Conservation (phyloP, 2,329 filamentous ascomycete genomes). For the Cordyceps tenuipes region DNA sequence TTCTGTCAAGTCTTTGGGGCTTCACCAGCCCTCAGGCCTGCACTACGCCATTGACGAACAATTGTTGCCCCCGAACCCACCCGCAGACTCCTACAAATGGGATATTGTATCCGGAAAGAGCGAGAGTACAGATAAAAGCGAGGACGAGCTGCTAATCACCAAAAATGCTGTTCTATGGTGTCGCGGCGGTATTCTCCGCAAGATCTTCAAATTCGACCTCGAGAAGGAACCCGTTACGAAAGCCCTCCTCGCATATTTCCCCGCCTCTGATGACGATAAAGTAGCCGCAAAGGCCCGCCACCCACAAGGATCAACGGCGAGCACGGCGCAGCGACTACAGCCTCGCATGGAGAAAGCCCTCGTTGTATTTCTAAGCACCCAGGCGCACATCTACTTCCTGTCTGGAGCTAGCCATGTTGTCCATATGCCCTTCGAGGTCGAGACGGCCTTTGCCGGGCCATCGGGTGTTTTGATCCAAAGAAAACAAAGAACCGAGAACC, state of each 20-base stretch:
- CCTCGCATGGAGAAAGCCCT: conserved; percentile 54
- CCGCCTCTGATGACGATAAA: conserved; percentile 38
- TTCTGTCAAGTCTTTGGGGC: conserved; percentile 78
- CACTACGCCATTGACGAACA: conserved; percentile 75
- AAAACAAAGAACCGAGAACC: conserved; percentile 50
- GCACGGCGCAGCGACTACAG: conserved; percentile 13
- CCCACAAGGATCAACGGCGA: conserved; percentile 7
- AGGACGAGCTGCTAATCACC: conserved; percentile 77
- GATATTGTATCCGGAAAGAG: conserved; percentile 56
- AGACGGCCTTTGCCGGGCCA: conserved; percentile 74
- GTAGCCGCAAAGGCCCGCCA: conserved; percentile 6
- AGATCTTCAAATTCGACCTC: conserved; percentile 75
- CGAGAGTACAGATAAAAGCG: conserved; percentile 34
- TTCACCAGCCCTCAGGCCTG: conserved; percentile 80
- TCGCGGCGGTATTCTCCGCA: conserved; percentile 72
- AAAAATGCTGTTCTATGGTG: conserved; percentile 79
- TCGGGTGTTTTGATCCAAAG: conserved; percentile 80
- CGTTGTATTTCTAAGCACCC: conserved; percentile 84
- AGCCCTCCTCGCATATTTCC: conserved; percentile 78
- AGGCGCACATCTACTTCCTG: conserved; percentile 89
- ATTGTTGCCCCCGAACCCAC: conserved; percentile 60
- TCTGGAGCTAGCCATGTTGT: conserved; percentile 81
- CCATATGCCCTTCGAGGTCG: conserved; percentile 90
- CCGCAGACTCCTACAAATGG: conserved; percentile 49
- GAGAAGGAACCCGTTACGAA: conserved; percentile 84